Percentiles rank a stretch among this genome's conserved stretches.
Conservation (phyloP, 1,284 basidiomycete genomes). For the Phylloporus sp. region DNA sequence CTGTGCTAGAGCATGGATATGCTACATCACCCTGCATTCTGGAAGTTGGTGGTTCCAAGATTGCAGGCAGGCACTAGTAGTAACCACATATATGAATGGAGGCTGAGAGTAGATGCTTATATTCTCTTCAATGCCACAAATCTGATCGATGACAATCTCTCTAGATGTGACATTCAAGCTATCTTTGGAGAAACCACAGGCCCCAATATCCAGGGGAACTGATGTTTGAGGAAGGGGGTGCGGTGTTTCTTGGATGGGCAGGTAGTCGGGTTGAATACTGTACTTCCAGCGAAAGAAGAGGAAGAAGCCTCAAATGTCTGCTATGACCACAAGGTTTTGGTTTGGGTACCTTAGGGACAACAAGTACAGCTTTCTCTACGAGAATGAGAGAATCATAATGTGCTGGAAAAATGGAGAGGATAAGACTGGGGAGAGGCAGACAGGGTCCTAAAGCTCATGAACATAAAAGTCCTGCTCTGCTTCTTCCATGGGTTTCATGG, state of each 20-base stretch:
- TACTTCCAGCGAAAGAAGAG: conserved; percentile 34
- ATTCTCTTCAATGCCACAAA: conserved; percentile 14
- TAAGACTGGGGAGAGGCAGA: no score
- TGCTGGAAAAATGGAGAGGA: conserved; percentile 28
- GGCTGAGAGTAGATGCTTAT: conserved; percentile 14
- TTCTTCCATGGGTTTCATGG: no score
- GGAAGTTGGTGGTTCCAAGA: conserved; percentile 8
- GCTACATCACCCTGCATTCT: conserved; percentile 13
- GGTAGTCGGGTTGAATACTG: conserved; percentile 14
- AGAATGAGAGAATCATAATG: conserved; percentile 35
- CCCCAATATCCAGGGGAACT: conserved; percentile 43
- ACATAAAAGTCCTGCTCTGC: no score
- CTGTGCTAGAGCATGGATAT: conserved; percentile 30
- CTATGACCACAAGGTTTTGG: conserved; percentile 24
- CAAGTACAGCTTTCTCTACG: conserved; percentile 3
- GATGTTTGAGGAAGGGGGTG: conserved; percentile 45
- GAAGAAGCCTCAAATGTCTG: conserved; percentile 42
- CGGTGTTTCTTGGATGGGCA: conserved; percentile 18
- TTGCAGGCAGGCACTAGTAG: background rate
- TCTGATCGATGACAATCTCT: conserved; percentile 6
- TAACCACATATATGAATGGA: background rate
- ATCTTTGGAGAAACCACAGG: conserved; percentile 27
- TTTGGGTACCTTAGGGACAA: conserved; percentile 1
- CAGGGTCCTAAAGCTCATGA: no score
- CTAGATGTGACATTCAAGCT: conserved; percentile 12